Percentiles rank a stretch among this genome's conserved stretches.
Conservation (phyloP, 257 asterid species). For the Euphrasia confusa region DNA sequence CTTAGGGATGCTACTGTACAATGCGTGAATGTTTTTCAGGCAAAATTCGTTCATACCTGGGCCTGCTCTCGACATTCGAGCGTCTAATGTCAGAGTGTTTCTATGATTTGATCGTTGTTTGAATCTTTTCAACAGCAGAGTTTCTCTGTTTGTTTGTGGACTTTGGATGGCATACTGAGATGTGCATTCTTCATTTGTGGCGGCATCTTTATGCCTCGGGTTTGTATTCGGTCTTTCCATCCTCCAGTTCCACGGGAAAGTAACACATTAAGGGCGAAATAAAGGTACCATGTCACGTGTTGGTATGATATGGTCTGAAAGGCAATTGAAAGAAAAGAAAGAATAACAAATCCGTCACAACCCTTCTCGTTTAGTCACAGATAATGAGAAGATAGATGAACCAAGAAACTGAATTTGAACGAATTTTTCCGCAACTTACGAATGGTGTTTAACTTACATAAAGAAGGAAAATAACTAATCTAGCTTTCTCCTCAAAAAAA, state of each 20-base stretch:
- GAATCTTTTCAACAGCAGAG: constrained; percentile 20
- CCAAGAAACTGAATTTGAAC: neutral
- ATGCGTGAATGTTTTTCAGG: constrained; percentile 29
- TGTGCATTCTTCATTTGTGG: constrained; percentile 29
- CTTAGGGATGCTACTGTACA: constrained; percentile 50
- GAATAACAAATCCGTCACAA: neutral
- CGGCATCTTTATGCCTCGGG: constrained; percentile 31
- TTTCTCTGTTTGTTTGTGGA: constrained; percentile 30
- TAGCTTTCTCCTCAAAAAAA: constrained; percentile 4
- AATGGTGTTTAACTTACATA: neutral
- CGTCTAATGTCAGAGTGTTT: constrained; percentile 30
- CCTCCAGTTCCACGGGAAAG: constrained; percentile 28
- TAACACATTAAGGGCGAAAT: constrained; percentile 32
- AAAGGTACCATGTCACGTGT: constrained; percentile 11
- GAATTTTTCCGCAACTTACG: neutral
- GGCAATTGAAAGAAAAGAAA: neutral
- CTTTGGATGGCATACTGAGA: constrained; percentile 30
- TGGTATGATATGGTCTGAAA: constrained; percentile 1
- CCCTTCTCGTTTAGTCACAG: neutral
- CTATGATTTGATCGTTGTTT: constrained; percentile 26
- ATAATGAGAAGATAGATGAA: constrained; percentile 6
- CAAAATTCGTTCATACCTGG: constrained; percentile 26
- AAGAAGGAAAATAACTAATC: neutral
- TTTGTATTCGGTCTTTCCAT: constrained; percentile 34
- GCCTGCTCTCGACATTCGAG: constrained; percentile 32